These are phyloP conservation scores for Actinidia arguta DNA, from an alignment of 179 eudicot species.

Conservation along the genomic window DNA sequence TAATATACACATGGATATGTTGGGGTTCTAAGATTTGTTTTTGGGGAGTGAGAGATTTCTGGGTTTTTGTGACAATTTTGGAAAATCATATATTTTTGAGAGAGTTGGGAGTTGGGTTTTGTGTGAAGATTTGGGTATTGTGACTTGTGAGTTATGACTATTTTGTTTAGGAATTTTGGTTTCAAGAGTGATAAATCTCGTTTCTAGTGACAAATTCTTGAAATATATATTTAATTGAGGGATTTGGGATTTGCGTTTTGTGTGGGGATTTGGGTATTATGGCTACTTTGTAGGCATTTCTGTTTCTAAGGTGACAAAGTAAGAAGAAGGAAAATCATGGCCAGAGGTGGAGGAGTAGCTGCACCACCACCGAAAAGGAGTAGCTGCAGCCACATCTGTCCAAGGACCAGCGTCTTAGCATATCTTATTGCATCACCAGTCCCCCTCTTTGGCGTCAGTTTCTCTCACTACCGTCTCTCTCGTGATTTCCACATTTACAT, in stretches of 20 bases:
- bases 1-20: not conserved
- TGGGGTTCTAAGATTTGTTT: not conserved
- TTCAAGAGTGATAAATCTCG: no score
- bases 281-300: not conserved
- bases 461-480: constrained; percentile 11
- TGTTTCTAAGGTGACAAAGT: constrained; percentile 7
- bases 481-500: not conserved
- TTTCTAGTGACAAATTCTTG: not conserved
- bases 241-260: constrained; percentile 19
- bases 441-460: constrained; percentile 99
- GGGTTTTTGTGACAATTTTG: not conserved
- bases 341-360: constrained; percentile 43
- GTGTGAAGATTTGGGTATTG: constrained; percentile 17
- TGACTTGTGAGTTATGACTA: no score
- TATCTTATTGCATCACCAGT: constrained; percentile 93
- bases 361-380: constrained; percentile 87
- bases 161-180: not conserved
- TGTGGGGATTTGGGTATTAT: constrained; percentile 20
- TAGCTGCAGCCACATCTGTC: constrained; percentile 80
- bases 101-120: constrained; percentile 18
- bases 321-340: constrained; percentile 40
- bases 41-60: constrained; percentile 14
- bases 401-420: constrained; percentile 86
- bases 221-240: not conserved
- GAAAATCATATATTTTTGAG: not conserved